Evolutionary conservation across 2,329 filamentous ascomycete genomes (phyloP), one percentile per base, ranked within the genome.

Genomic region (Hypoxylon sp.): DNA sequence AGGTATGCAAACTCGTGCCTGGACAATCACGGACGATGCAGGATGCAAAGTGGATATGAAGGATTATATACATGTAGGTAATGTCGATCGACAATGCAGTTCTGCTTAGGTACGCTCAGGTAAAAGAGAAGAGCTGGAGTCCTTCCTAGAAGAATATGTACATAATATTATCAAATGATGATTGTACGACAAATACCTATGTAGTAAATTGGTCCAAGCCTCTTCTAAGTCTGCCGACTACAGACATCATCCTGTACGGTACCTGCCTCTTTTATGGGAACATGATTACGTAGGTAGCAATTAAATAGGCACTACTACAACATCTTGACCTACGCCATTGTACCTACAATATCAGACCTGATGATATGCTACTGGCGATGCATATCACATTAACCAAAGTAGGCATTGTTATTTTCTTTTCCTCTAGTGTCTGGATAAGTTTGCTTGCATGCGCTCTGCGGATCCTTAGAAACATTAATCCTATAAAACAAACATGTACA

Each of bases 41-140:
- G 66, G 6, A n/a, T 33, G 44, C 29, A 66, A 60, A 57, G 67
- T 57, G 59, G 63, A 14, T 19, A 46, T 24, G 63, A 64, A 64
- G 60, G 63, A 59, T 58, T 63, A 60, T 51, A 61, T 68, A 58
- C 26, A 17, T 51, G 19, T 35, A 54, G 39, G 37, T 60, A 53
- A 69, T 69, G 52, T 63, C 44, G 64, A 70, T 70, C 64, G 63
- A 48, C 63, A 64, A 62, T 54, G 42, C 48, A 55, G 51, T 48
- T 64, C 63, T 55, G 54, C 58, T 61, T 60, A 67, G 52, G 19
- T 39, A n/a, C 3, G 13, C 8, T 17, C 37, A 29, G 5, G 22
- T 39, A 53, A 33, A 39, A 42, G 37, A 66, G 39, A 39, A 42
- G 37, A 66, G 44, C 46, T 56, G 14, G 5, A n/a, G 13, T n/a